Evolutionary conservation across 345 rosid genomes (phyloP).

Genomic region (Salix viminalis): DNA sequence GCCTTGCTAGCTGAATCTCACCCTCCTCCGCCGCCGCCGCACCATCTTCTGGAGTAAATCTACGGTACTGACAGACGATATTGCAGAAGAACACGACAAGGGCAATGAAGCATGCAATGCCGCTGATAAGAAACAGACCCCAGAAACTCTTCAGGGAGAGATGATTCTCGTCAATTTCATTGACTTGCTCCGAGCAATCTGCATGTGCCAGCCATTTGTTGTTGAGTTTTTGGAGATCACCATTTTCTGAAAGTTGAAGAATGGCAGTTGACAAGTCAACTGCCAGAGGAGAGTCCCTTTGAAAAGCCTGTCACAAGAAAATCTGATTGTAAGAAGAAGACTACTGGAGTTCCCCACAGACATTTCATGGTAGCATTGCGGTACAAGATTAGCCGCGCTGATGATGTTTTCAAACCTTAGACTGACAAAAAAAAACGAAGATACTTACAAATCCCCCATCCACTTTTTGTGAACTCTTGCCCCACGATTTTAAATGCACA

Average conservation of each 20-base stretch:
- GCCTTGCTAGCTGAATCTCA: conserved; percentile 46
- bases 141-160: conserved; percentile 74
- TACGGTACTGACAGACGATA: conserved; percentile 52
- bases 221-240: conserved; percentile 70
- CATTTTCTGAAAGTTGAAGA: conserved; percentile 79
- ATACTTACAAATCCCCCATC: conserved; percentile 99
- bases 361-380: background rate
- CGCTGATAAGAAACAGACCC: conserved; percentile 85
- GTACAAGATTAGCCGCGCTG: background rate
- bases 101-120: conserved; percentile 53
- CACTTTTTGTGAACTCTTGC: conserved; percentile 81
- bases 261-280: conserved; percentile 85
- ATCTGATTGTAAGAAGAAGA: background rate
- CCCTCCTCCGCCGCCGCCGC: conserved; percentile 29
- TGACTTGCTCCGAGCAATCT: conserved; percentile 43
- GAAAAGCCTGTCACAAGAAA: conserved; percentile 66
- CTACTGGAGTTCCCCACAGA: background rate
- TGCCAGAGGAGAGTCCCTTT: conserved; percentile 85
- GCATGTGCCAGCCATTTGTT: conserved; percentile 63
- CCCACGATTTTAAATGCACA: conserved; percentile 76
- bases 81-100: conserved; percentile 50
- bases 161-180: conserved; percentile 29
- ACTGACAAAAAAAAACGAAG: background rate
- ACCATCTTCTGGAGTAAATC: conserved; percentile 37
- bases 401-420: background rate